A percentile compares a stretch with the other conserved stretches of the same genome.
Evolutionary conservation across 2,329 filamentous ascomycete species (phyloP).

Genomic region (Xylaria sp.): DNA sequence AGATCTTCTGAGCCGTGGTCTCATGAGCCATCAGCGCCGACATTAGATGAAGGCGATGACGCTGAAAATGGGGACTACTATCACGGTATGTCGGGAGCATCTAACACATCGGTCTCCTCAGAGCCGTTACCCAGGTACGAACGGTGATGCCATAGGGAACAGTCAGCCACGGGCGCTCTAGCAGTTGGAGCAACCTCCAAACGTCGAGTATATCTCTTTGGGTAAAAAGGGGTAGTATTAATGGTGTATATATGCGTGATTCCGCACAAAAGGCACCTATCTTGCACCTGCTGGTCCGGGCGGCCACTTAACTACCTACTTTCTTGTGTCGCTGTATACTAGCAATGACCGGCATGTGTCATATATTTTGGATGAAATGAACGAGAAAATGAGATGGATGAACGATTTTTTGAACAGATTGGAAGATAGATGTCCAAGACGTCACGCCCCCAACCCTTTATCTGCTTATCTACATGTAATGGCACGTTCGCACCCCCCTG

Average conservation of each 20-base stretch:
- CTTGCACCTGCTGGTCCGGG: constrained; percentile 6
- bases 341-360: constrained; percentile 2
- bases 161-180: not conserved
- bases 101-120: constrained; percentile 19
- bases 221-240: not conserved
- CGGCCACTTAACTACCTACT: not conserved
- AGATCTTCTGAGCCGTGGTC: constrained; percentile 25
- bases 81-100: constrained; percentile 49
- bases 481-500: not conserved
- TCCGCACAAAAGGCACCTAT: not conserved
- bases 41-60: constrained; percentile 24
- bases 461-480: not conserved
- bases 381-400: constrained; percentile 17
- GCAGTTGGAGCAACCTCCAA: not conserved
- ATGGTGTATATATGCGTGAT: constrained; percentile 9
- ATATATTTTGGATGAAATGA: constrained; percentile 5
- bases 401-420: not conserved
- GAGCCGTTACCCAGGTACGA: constrained; percentile 36
- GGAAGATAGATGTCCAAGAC: not conserved
- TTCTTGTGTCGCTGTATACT: constrained; percentile 16
- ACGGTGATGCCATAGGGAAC: constrained; percentile 23
- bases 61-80: constrained; percentile 28
- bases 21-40: constrained; percentile 31
- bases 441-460: not conserved
- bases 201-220: not conserved